Base-by-base conservation (phyloP, 345 rosid genomes). In the Laguncularia racemosa region DNA sequence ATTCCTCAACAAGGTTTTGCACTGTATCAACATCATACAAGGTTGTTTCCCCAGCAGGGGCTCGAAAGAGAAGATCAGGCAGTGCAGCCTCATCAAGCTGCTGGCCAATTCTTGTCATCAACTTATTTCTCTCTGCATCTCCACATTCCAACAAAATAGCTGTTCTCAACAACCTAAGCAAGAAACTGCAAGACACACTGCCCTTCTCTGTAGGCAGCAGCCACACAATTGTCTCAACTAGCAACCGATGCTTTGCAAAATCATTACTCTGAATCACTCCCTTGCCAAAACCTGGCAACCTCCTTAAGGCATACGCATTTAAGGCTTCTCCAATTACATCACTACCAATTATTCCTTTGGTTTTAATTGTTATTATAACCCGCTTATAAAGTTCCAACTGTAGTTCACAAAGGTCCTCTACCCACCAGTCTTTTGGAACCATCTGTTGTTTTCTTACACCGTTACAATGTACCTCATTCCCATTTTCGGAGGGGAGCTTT, bases 401-500 rank as follows among this genome's bases (percentile, higher is more conserved):
- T 52, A 86, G 82, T 55, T 83, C 95, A 48, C 84, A 77, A n/a
- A 86, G 76, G 69, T 86, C 95, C 76, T 86, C 89, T 1, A 86
- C 87, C 95, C 95, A 86, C 95, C 95, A 86, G 23, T 86, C 95
- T 61, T 72, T 79, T 14, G 95, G 95, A 66, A 86, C 95, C 2
- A 62, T 61, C 46, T 58, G 89, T 1, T 74, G 68, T 64, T 72
- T 86, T 64, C 82, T 76, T 47, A 76, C 48, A 6, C 82, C 84
- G 10, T 81, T 83, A 81, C 84, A 73, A 3, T 56, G 73, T 9
- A 68, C 65, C 58, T 76, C 78, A 46, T 66, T 57, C 50, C 80
- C 72, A 2, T 74, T 73, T 46, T 77, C 84, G 0, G 75, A 69
- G 48, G 81, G 81, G n/a, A 81, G 76, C 71, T 83, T 83, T 66